Conservation (phyloP, 2,329 filamentous ascomycete genomes). For the Fusarium stilboides region DNA sequence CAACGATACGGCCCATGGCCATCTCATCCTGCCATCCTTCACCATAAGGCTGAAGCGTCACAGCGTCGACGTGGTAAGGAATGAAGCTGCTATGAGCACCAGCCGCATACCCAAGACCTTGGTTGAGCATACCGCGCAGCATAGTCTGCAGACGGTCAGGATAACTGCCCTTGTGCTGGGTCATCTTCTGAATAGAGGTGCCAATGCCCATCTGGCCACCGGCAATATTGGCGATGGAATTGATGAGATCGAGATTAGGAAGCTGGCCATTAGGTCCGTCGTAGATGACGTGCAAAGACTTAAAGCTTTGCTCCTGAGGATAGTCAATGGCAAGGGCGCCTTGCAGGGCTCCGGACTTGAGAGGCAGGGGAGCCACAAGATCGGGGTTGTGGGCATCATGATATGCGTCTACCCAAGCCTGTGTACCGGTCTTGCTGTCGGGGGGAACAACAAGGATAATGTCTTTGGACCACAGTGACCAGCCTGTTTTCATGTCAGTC, state of each 20-base stretch:
- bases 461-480: slow-evolving; percentile 99
- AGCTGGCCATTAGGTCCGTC: slow-evolving; percentile 96
- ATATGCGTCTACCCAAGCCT: slow-evolving; percentile 98
- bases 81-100: slow-evolving; percentile 97
- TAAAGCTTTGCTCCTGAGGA: slow-evolving; percentile 85
- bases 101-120: slow-evolving; percentile 89
- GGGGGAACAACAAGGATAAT: slow-evolving; percentile 93
- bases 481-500: slow-evolving; percentile 67
- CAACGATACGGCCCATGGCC: slow-evolving; percentile 89
- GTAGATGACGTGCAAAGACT: slow-evolving; percentile 91
- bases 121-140: slow-evolving; percentile 91
- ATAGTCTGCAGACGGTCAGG: slow-evolving; percentile 87
- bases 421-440: slow-evolving; percentile 90
- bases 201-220: slow-evolving; percentile 93
- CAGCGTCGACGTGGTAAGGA: slow-evolving; percentile 96
- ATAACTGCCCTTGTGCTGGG: slow-evolving; percentile 85
- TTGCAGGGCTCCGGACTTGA: slow-evolving; percentile 95
- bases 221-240: slow-evolving; percentile 90
- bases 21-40: slow-evolving; percentile 98
- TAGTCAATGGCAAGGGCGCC: slow-evolving; percentile 96
- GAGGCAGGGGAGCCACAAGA: slow-evolving; percentile 80
- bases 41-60: slow-evolving; percentile 91
- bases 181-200: slow-evolving; percentile 88
- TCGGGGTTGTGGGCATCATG: slow-evolving; percentile 86
- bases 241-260: slow-evolving; percentile 95